Conservation (phyloP, 768 basidiomycete genomes). For the Pleurotus pulmonarius region DNA sequence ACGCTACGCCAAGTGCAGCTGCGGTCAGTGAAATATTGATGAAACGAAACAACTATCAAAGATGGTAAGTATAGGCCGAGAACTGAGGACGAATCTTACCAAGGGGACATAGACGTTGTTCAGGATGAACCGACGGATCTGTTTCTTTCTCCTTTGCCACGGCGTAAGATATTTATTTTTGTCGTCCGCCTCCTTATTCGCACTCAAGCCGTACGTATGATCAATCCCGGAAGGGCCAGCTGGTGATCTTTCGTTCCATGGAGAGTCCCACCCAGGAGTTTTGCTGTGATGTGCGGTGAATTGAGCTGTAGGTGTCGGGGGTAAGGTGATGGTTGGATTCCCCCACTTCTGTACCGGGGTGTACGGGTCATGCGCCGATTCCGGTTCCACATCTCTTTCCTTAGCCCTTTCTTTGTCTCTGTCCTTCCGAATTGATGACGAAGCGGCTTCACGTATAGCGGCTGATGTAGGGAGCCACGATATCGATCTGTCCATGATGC, state of each 20-base stretch:
- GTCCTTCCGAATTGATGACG: constrained; percentile 29
- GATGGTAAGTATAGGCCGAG: constrained; percentile 9
- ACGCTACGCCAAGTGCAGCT: constrained; percentile 74
- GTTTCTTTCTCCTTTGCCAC: constrained; percentile 39
- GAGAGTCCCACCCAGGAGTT: constrained; percentile 67
- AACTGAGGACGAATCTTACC: constrained; percentile 35
- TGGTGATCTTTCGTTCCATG: constrained; percentile 51
- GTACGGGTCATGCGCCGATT: constrained; percentile 8
- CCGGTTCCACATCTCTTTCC: constrained; percentile 16
- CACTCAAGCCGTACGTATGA: constrained; percentile 24
- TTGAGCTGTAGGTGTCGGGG: constrained; percentile 31
- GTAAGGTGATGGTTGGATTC: constrained; percentile 24
- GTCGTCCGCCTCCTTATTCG: constrained; percentile 22
- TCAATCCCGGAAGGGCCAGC: constrained; percentile 11
- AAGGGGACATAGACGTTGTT: constrained; percentile 76
- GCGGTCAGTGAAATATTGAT: constrained; percentile 82
- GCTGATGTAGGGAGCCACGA: constrained; percentile 47
- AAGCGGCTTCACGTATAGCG: constrained; percentile 26
- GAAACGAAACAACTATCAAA: constrained; percentile 70
- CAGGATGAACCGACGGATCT: constrained; percentile 63
- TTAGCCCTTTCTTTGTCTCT: constrained; percentile 22
- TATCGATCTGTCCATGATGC: constrained; percentile 40
- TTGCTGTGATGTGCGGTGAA: constrained; percentile 52
- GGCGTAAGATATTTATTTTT: constrained; percentile 20
- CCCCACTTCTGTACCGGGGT: constrained; percentile 12